Base-by-base conservation (phyloP, 2,329 filamentous ascomycete species). In the Xylariomycetidae sp. region DNA sequence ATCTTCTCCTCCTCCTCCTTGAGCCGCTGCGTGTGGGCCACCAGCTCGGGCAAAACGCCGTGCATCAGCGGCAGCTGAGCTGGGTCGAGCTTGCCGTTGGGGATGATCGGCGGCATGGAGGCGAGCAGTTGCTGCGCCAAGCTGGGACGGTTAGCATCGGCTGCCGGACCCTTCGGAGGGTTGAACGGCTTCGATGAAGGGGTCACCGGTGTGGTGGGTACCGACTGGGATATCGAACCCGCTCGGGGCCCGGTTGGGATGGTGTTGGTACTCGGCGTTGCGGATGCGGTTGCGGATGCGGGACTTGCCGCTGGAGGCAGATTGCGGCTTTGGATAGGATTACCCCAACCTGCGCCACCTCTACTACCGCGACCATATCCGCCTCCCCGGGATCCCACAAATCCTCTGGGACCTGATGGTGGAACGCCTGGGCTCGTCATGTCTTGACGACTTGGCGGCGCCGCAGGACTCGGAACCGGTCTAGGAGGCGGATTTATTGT, bases 1-100 rank as follows among this genome's bases (percentile, higher is more conserved):
- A 77, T 47, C 41, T 68, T 69, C 51, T 78, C 74, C 48, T 78
- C 75, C 28, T 80, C 75, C 25, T 77, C 74, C 37, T 64, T 66
- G 9, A 78, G 61, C 38, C 71, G 72, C 20, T 64, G 61, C 44
- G 66, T 69, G 50, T 76, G 71, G n/a, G 64, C 53, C 41, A 76
- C 72, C 12, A 76, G 56, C 27, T 79, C 74, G 9, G 68, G 66
- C 19, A 67, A 63, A 16, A 77, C 67, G 12, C 73, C 70, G 1
- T 62, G 61, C 6, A 54, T 53, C 26, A 71, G 45, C 3, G 70
- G 62, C 2, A 63, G 51, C 46, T 68, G 58, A 13, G 59, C 53
- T 2, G 68, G 63, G 38, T 77, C 73, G 14, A 73, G 50, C 44
- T 74, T 76, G 17, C 75, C 75, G 23, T 74, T 72, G 0, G 72